Base-by-base conservation (phyloP, 2,329 filamentous ascomycete species). In the Drechslerella stenobrocha region DNA sequence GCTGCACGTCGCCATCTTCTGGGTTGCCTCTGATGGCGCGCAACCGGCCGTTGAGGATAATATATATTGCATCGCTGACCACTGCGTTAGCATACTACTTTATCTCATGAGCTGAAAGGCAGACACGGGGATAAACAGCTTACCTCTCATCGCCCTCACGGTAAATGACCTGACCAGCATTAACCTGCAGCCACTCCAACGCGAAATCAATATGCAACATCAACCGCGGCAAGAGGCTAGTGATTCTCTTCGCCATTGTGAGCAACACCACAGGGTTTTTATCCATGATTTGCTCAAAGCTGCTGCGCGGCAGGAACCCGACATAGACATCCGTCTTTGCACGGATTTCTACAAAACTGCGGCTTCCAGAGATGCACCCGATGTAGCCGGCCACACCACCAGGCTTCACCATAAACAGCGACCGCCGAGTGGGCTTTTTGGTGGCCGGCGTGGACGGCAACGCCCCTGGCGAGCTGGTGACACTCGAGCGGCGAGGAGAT, bases 241-340 rank as follows among this genome's bases (percentile, higher is more conserved):
- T 97, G 64, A 98, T 79, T 47, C 93, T 82, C 77, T 98, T 98
- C 0, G 93, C 93, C 87, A 98, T 91, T 0, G 95, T 98, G 45
- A 98, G 80, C 7, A 98, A 79, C 2, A 97, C 88, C 37, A 96
- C 89, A 0, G 93, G 93, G 74, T 96, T 93, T 71, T 85, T 86
- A 71, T 98, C 93, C 0, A 95, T 90, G 46, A 98, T 93, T 70
- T 90, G 84, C 75, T 98, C 93, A 24, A 98, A 81, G 0, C 90
- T 88, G 0, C 85, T 82, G 26, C 90, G 83, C 0, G 93, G 93
- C 9, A 98, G 79, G 71, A 98, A 98, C 0, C 93, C 93, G 11
- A 98, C 93, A 73, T 96, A 97, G 1, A 97, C 93, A 77, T 98
- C 93, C 0, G 95, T 98, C 78, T 97, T 97, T 2, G 93, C 95